phyloP scores from a whole-genome alignment of 805 yeast genomes.

The Metschnikowia gruessii region DNA sequence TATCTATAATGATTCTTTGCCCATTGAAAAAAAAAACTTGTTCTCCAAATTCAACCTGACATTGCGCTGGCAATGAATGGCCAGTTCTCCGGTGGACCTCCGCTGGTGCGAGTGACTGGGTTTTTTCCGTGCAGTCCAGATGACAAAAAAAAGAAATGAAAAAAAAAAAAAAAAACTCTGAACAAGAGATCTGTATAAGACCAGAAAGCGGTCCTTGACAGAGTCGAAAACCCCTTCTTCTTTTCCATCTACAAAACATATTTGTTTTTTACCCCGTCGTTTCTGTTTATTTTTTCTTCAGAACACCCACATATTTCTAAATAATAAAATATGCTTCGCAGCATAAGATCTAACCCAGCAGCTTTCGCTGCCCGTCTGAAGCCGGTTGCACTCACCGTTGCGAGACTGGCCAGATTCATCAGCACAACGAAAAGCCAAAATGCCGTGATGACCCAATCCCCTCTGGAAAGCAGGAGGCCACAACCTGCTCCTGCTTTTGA shows the following conservation, averaged over 20 bases:
- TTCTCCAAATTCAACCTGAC: background rate
- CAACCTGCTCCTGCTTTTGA: constrained; percentile 54
- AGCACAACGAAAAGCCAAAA: constrained; percentile 30
- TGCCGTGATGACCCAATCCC: constrained; percentile 28
- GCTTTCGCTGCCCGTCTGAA: constrained; percentile 13
- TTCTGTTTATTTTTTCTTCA: background rate
- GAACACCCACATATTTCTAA: background rate
- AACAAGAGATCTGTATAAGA: constrained; percentile 8
- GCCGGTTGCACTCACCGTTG: constrained; percentile 10
- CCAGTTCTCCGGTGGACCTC: constrained; percentile 1
- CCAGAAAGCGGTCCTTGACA: background rate
- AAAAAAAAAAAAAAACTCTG: constrained; percentile 12
- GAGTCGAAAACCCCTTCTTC: too few species aligned
- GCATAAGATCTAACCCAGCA: constrained; percentile 15
- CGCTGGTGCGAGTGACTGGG: constrained; percentile 9
- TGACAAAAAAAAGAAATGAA: constrained; percentile 3
- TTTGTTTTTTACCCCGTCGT: background rate
- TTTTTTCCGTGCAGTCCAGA: constrained; percentile 4
- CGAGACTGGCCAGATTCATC: constrained; percentile 26
- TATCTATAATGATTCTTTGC: too few species aligned
- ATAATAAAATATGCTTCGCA: constrained; percentile 16
- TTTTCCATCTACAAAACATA: background rate
- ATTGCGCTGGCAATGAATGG: background rate
- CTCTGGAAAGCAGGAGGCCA: constrained; percentile 30
- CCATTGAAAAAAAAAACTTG: too few species aligned